Percentiles rank a stretch among this genome's conserved stretches.
Evolutionary conservation across 192 early-diverging fungal species (phyloP).

Genomic region (Coemansia sp.): DNA sequence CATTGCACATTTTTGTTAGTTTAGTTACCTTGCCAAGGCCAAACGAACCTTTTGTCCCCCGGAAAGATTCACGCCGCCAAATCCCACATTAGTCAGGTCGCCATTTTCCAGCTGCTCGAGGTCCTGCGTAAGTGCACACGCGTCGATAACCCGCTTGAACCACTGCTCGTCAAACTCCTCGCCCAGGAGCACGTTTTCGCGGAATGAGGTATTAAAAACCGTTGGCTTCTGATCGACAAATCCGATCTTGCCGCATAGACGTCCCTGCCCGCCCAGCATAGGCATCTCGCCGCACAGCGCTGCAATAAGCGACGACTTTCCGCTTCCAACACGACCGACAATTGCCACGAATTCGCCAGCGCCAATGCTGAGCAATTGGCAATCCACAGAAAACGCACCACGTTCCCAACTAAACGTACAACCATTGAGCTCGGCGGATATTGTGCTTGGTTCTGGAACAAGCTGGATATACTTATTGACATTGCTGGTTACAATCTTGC

Average conservation of each 20-base stretch:
- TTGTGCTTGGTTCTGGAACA: neutral
- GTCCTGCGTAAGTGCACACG: slow-evolving; percentile 32
- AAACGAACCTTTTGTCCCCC: slow-evolving; percentile 67
- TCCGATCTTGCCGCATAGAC: slow-evolving; percentile 58
- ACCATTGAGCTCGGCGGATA: slow-evolving; percentile 9
- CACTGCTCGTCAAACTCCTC: slow-evolving; percentile 26
- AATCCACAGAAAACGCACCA: slow-evolving; percentile 53
- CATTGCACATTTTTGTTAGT: neutral
- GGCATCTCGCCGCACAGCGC: slow-evolving; percentile 85
- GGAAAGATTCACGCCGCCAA: slow-evolving; percentile 56
- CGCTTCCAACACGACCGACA: slow-evolving; percentile 81
- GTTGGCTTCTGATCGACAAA: slow-evolving; percentile 46
- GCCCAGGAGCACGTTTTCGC: slow-evolving; percentile 52
- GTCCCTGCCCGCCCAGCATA: slow-evolving; percentile 61
- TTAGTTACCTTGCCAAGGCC: slow-evolving; percentile 53
- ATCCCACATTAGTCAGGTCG: slow-evolving; percentile 57
- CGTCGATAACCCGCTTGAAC: slow-evolving; percentile 17
- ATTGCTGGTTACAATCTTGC: neutral
- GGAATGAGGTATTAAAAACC: slow-evolving; percentile 40
- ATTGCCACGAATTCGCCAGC: slow-evolving; percentile 73
- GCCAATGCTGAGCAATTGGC: slow-evolving; percentile 58
- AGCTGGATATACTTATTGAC: slow-evolving; percentile 1
- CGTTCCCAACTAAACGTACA: slow-evolving; percentile 32
- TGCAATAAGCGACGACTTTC: slow-evolving; percentile 63
- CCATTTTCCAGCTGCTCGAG: slow-evolving; percentile 7